phyloP scores from a whole-genome alignment of 169 alveolate genomes.

The Eimeria sp. region DNA sequence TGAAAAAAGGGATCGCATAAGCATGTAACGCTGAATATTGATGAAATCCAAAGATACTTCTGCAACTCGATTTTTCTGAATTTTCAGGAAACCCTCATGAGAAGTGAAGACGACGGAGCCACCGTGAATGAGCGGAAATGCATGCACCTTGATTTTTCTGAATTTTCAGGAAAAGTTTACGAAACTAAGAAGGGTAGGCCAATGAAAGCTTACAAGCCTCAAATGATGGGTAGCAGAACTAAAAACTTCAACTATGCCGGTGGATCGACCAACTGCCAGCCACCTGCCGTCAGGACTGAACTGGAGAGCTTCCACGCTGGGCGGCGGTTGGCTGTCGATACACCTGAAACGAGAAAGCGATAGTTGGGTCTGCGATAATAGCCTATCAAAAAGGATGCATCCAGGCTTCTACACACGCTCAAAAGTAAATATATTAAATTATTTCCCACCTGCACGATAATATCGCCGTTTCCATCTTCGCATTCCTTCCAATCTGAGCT shows the following conservation, averaged over 20 bases:
- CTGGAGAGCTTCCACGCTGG: conserved; percentile 75
- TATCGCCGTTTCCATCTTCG: conserved; percentile 70
- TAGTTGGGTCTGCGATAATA: too few relatives aligned
- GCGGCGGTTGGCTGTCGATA: conserved; percentile 64
- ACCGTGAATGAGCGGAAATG: too few relatives aligned
- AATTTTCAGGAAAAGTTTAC: background rate
- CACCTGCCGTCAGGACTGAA: conserved; percentile 81
- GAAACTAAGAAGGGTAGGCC: background rate
- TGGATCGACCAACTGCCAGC: conserved; percentile 78
- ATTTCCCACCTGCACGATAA: conserved; percentile 49
- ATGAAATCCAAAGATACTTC: too few relatives aligned
- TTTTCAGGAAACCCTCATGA: too few relatives aligned
- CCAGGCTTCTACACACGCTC: too few relatives aligned
- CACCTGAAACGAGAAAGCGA: conserved; percentile 23
- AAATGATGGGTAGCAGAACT: conserved; percentile 16
- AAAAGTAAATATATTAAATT: too few relatives aligned
- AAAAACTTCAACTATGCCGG: conserved; percentile 67
- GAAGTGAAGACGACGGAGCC: too few relatives aligned
- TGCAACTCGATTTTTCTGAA: too few relatives aligned
- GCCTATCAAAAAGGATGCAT: background rate
- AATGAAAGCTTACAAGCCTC: conserved; percentile 18
- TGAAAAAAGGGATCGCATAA: too few relatives aligned
- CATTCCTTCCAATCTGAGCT: background rate
- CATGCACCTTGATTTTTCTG: too few relatives aligned
- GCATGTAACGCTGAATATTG: too few relatives aligned